phyloP scores from a whole-genome alignment of 352 stramenopile genomes.

The Thalassiosira livingstoniorum region DNA sequence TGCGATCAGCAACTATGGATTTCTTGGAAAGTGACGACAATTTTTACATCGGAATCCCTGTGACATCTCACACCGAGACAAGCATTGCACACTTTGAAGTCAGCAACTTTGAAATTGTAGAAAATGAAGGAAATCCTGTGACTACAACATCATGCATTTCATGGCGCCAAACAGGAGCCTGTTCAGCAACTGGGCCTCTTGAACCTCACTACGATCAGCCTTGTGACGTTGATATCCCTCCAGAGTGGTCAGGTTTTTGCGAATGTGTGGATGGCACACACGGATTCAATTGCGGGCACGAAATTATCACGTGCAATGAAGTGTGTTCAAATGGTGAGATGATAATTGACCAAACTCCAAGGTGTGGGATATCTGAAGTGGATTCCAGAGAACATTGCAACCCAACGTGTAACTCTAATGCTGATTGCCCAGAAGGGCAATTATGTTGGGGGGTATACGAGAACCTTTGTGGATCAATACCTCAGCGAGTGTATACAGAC shows the following conservation, averaged over 20 bases:
- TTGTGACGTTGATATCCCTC: too few species aligned
- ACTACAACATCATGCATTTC: too few species aligned
- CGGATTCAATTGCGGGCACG: too few species aligned
- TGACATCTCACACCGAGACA: not conserved
- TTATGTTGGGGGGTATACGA: conserved; percentile 19
- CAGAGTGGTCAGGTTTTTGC: too few species aligned
- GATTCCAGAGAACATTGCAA: conserved; percentile 12
- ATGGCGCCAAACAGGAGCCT: too few species aligned
- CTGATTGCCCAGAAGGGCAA: conserved; percentile 14
- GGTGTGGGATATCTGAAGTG: conserved; percentile 17
- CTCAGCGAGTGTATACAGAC: conserved; percentile 8
- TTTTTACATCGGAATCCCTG: not conserved
- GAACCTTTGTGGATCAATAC: conserved; percentile 25
- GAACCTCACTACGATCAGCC: too few species aligned
- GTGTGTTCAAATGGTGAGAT: too few species aligned
- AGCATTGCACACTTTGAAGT: not conserved
- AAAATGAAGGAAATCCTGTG: too few species aligned
- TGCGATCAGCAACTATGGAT: not conserved
- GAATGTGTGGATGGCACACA: too few species aligned
- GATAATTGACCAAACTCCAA: not conserved
- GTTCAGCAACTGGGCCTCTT: too few species aligned
- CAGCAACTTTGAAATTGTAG: not conserved
- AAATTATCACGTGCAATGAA: too few species aligned
- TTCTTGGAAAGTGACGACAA: not conserved
- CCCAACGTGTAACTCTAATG: not conserved